Percentiles rank a stretch among this genome's conserved stretches.
Conservation (phyloP, 1,284 basidiomycete genomes). For the Fomitopsis pinicola region DNA sequence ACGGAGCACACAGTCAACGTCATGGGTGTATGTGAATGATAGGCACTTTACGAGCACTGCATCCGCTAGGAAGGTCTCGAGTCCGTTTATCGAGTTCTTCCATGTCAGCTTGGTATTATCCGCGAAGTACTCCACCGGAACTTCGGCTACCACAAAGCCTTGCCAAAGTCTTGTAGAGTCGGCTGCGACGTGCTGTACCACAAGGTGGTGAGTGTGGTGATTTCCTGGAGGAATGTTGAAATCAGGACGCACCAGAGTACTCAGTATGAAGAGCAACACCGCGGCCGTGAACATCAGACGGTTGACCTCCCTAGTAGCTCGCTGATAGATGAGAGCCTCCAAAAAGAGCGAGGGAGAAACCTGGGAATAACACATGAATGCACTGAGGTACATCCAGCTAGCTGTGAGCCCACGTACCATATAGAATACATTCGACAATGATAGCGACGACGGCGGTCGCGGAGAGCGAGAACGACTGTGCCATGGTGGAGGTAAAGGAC, state of each 20-base stretch:
- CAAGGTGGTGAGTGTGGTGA: background rate
- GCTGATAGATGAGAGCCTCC: background rate
- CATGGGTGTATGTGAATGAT: background rate
- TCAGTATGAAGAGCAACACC: background rate
- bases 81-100: constrained; percentile 27
- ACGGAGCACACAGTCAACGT: too few relatives aligned
- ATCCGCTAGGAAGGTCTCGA: constrained; percentile 31
- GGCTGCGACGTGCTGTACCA: constrained; percentile 19
- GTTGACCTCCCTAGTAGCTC: background rate
- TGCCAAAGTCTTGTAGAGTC: constrained; percentile 18
- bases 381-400: background rate
- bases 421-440: constrained; percentile 23
- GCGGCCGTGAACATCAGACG: background rate
- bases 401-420: constrained; percentile 13
- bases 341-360: constrained; percentile 21
- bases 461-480: constrained; percentile 10
- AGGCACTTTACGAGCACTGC: constrained; percentile 26
- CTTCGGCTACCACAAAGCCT: constrained; percentile 14
- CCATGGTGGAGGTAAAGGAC: background rate
- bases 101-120: constrained; percentile 24
- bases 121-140: constrained; percentile 20
- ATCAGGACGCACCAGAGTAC: constrained; percentile 18
- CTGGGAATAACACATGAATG: constrained; percentile 7
- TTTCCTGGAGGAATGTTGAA: background rate
- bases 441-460: constrained; percentile 23